Percentiles rank a stretch among this genome's conserved stretches.
Conservation (phyloP, 768 basidiomycete genomes). For the Xerocomus potaroensis region DNA sequence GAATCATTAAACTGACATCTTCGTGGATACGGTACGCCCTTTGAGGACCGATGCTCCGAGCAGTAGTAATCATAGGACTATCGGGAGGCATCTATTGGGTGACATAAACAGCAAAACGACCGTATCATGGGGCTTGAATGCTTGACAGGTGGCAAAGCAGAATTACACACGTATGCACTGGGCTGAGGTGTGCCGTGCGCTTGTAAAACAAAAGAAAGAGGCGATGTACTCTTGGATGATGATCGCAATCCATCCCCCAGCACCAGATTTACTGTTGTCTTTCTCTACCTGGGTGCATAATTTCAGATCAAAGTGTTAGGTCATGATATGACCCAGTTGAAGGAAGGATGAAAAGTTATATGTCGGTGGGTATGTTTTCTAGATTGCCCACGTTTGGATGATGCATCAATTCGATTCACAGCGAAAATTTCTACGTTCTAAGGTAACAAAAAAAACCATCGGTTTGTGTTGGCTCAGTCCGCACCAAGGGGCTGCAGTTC, state of each 20-base stretch:
- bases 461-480: slow-evolving; percentile 10
- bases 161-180: background rate
- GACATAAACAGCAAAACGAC: slow-evolving; percentile 46
- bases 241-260: slow-evolving; percentile 90
- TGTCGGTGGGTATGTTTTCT: too few species aligned
- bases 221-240: slow-evolving; percentile 56
- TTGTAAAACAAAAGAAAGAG: background rate
- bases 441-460: background rate
- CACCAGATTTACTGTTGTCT: slow-evolving; percentile 86
- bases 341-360: too few species aligned
- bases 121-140: too few species aligned
- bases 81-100: slow-evolving; percentile 32
- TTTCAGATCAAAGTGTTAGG: too few species aligned
- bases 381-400: too few species aligned
- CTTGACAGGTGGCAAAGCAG: background rate
- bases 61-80: slow-evolving; percentile 33
- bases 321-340: too few species aligned
- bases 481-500: slow-evolving; percentile 60
- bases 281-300: too few species aligned
- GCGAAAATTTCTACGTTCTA: slow-evolving; percentile 7
- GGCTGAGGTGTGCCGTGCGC: background rate
- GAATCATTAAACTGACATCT: slow-evolving; percentile 40
- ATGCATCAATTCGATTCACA: slow-evolving; percentile 8
- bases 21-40: slow-evolving; percentile 67
- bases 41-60: slow-evolving; percentile 67